Conservation (phyloP, 306 rosid species). For the Vigna hirtella region DNA sequence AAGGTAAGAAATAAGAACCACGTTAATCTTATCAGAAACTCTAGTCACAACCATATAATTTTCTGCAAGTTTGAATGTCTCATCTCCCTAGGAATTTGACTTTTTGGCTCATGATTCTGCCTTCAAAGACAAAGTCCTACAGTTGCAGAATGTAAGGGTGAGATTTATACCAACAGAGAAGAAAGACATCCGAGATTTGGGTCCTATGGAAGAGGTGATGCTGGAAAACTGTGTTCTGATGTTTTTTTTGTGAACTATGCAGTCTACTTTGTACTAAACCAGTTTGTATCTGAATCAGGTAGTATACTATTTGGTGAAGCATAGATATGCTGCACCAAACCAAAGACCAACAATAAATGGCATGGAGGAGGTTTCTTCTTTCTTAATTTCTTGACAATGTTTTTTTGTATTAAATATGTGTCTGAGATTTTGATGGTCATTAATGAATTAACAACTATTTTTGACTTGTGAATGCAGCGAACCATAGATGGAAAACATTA, state of each 20-base stretch:
- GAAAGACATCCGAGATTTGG: slow-evolving; percentile 84
- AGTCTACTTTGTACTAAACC: slow-evolving; percentile 32
- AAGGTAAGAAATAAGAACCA: slow-evolving; percentile 70
- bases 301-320: slow-evolving; percentile 67
- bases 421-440: slow-evolving; percentile 4
- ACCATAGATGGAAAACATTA: slow-evolving; percentile 81
- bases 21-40: slow-evolving; percentile 8
- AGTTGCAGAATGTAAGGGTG: slow-evolving; percentile 90
- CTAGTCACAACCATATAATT: not conserved
- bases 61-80: slow-evolving; percentile 17
- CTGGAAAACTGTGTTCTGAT: slow-evolving; percentile 2
- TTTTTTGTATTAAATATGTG: not conserved
- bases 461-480: slow-evolving; percentile 60
- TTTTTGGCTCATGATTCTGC: slow-evolving; percentile 97
- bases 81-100: slow-evolving; percentile 78
- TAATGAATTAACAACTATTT: slow-evolving; percentile 14
- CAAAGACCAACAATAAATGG: slow-evolving; percentile 69
- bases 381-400: not conserved
- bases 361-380: slow-evolving; percentile 80
- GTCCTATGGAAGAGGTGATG: slow-evolving; percentile 86
- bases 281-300: slow-evolving; percentile 57
- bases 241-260: not conserved
- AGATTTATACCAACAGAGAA: slow-evolving; percentile 88
- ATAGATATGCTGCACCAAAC: slow-evolving; percentile 84
- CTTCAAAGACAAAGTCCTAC: slow-evolving; percentile 81